Base-by-base conservation (phyloP, 108 stramenopile species). In the Schizochytrium sp. region DNA sequence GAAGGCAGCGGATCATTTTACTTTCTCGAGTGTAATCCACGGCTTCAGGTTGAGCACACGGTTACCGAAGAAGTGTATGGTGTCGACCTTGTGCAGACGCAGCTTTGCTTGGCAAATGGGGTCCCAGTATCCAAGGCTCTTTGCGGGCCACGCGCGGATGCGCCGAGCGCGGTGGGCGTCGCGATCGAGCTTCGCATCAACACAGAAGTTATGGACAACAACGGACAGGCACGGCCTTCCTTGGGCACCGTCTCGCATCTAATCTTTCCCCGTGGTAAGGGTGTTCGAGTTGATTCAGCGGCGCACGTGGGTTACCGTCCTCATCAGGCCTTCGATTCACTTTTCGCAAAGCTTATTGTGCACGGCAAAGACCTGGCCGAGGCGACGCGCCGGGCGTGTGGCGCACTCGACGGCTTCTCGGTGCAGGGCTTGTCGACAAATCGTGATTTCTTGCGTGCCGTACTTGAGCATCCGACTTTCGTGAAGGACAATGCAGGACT, bases 151-250 rank as follows among this genome's bases (percentile, higher is more conserved):
- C 63, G 63, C 34, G 63, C 14, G 10, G 41, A 41, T 18, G 6
- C 19, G 6, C 76, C 76, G 23, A 6, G 72, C 45, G 93, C 96
- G 10, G 88, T 47, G 59, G 97, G 97, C 41, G 94, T 95, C 89
- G 97, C 97, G 51, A 97, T 99, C 95, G 97, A 99, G 91, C 96
- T 96, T 88, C 95, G 98, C 59, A 96, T 99, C 25, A 98, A 97
- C 5, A 97, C 98, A 5, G 98, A 99, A 89, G 95, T 97, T 89
- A 96, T 83, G 45, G 25, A 53, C 25, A 18, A 47, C 4, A 12
- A 83, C 10, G 76, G 76, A 96, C 0, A 88, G 92, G n/a, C 94
- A 93, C 60, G 96, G 97, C 92, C 98, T 98, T 91, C 93, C 93
- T 23, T 97, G 97, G 18, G 98, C 97, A 90, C 97, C 97, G 34